These are phyloP conservation scores for Apiotrichum porosum DNA, from an alignment of 1,284 basidiomycete genomes.

Conservation along the genomic window DNA sequence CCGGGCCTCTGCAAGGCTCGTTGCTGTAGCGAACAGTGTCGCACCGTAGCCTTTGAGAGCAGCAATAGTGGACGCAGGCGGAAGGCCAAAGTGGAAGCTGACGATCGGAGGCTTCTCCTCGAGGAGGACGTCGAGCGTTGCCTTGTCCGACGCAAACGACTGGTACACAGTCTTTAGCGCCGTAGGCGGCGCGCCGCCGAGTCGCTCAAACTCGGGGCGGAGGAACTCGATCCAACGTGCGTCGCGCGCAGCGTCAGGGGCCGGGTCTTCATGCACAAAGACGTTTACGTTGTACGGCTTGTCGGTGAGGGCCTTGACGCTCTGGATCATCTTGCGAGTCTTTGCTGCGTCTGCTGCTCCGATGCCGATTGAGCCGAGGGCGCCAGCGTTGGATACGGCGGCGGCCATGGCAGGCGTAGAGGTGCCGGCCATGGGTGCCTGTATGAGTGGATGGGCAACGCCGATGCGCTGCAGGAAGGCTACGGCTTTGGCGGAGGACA, in stretches of 20 bases:
- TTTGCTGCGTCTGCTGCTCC: conserved; percentile 21
- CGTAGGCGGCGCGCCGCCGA: conserved; percentile 19
- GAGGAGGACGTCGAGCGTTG: conserved; percentile 29
- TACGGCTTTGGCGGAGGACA: too few species aligned
- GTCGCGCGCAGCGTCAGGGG: conserved; percentile 10
- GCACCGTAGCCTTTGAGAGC: conserved; percentile 21
- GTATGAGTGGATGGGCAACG: conserved; percentile 33
- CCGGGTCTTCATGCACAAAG: conserved; percentile 25
- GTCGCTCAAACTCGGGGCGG: conserved; percentile 19
- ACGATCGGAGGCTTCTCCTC: conserved; percentile 30
- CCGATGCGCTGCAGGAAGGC: conserved; percentile 17
- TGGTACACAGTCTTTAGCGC: conserved; percentile 25
- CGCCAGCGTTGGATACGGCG: conserved; percentile 40
- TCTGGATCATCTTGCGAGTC: conserved; percentile 28
- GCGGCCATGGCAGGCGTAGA: conserved; percentile 38
- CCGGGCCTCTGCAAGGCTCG: conserved; percentile 27
- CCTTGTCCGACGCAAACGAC: conserved; percentile 27
- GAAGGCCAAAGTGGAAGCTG: conserved; percentile 42
- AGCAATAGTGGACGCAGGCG: conserved; percentile 12
- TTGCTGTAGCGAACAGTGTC: conserved; percentile 30
- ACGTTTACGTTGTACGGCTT: conserved; percentile 39
- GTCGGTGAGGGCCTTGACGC: conserved; percentile 17
- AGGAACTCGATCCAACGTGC: conserved; percentile 25
- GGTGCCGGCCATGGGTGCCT: conserved; percentile 42
- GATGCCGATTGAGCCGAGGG: conserved; percentile 37